Conservation (phyloP, 768 basidiomycete genomes). For the Hygrocybe punicea region DNA sequence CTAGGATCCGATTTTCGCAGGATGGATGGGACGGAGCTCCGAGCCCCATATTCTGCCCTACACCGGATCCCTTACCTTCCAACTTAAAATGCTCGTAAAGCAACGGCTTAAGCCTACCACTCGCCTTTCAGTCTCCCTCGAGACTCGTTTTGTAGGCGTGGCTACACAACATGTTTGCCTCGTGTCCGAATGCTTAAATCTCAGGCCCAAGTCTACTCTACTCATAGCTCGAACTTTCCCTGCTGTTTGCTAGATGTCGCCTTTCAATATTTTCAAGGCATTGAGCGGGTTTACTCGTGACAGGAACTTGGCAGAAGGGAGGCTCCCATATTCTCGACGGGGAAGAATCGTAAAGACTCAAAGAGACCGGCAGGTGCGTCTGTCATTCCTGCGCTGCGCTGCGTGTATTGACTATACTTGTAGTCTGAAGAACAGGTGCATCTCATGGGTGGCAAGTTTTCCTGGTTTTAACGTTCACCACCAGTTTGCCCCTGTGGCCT, state of each 20-base stretch:
- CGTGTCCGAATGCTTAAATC: constrained; percentile 9
- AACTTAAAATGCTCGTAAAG: too few species aligned
- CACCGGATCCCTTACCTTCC: too few species aligned
- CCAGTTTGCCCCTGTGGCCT: neutral
- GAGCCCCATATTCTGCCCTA: too few species aligned
- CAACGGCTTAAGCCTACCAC: neutral
- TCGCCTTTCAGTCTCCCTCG: neutral
- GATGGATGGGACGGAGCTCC: too few species aligned
- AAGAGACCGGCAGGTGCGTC: neutral
- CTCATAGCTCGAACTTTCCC: neutral
- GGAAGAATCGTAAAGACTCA: neutral
- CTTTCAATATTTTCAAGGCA: constrained; percentile 24
- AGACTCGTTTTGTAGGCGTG: neutral
- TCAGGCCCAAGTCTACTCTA: neutral
- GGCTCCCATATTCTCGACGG: neutral
- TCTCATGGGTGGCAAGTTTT: too few species aligned
- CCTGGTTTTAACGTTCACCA: neutral
- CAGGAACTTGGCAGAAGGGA: constrained; percentile 9
- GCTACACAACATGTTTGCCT: constrained; percentile 5
- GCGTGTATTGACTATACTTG: neutral
- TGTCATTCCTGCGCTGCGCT: neutral
- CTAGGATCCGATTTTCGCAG: too few species aligned
- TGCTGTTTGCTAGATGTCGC: constrained; percentile 14
- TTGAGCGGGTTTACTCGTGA: constrained; percentile 17
- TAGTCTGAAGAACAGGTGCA: too few species aligned